Evolutionary conservation across 768 basidiomycete species (phyloP).

Genomic region (Xerocomellus amylosporus): DNA sequence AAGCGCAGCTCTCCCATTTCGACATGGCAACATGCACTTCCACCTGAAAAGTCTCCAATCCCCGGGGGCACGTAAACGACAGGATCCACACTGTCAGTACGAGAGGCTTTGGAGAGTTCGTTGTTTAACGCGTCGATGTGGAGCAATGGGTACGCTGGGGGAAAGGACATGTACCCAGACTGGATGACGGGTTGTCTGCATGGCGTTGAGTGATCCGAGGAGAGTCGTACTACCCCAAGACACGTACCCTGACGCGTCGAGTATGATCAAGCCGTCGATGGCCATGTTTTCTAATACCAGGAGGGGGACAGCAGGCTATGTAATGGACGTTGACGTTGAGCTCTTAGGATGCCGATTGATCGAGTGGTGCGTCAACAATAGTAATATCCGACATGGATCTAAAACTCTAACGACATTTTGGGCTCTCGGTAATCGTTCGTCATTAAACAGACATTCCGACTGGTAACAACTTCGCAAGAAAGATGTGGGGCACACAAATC

Average conservation of each 20-base stretch:
- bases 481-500: neutral
- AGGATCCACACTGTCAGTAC: slow-evolving; percentile 62
- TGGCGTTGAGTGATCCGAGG: slow-evolving; percentile 3
- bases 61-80: slow-evolving; percentile 61
- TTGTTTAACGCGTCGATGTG: slow-evolving; percentile 85
- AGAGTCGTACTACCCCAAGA: neutral
- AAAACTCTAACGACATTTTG: slow-evolving; percentile 9
- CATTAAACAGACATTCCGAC: slow-evolving; percentile 1
- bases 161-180: slow-evolving; percentile 80
- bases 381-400: slow-evolving; percentile 9
- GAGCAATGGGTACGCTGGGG: slow-evolving; percentile 74
- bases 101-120: slow-evolving; percentile 56
- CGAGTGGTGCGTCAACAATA: slow-evolving; percentile 6
- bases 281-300: slow-evolving; percentile 44
- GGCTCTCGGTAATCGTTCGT: neutral
- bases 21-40: slow-evolving; percentile 82
- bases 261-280: slow-evolving; percentile 78
- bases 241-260: slow-evolving; percentile 71
- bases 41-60: slow-evolving; percentile 40
- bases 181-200: slow-evolving; percentile 79
- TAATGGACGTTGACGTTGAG: neutral
- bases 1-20: slow-evolving; percentile 72
- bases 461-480: neutral
- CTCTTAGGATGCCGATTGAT: neutral
- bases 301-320: neutral